Evolutionary conservation across 2,329 filamentous ascomycete species (phyloP).

Genomic region (Blastomyces gilchristii): DNA sequence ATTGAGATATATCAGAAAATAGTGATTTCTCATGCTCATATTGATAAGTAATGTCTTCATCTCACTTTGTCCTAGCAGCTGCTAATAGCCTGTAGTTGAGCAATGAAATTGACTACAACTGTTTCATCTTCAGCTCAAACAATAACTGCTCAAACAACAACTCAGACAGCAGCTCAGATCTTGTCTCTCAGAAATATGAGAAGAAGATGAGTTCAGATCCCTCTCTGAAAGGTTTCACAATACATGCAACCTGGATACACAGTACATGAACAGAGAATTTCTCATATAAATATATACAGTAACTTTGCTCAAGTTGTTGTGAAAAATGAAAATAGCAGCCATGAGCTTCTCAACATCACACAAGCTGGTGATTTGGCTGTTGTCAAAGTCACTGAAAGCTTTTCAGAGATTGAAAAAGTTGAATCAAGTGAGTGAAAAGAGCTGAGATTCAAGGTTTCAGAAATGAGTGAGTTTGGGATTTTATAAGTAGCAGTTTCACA

Average conservation of each 20-base stretch:
- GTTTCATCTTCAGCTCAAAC: not conserved
- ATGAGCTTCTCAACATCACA: not conserved
- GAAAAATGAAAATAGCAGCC: not conserved
- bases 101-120: not conserved
- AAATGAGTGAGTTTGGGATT: not conserved
- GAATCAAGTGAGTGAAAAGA: not conserved
- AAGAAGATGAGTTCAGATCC: not conserved
- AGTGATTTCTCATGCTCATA: not conserved
- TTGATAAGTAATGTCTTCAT: not conserved
- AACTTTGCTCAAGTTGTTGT: not conserved
- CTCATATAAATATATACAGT: not conserved
- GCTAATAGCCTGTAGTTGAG: not conserved
- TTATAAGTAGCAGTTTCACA: not conserved
- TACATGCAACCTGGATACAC: not conserved
- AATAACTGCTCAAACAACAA: too few species aligned
- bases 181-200: not conserved
- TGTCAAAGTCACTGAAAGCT: not conserved
- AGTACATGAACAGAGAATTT: not conserved
- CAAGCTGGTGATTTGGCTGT: not conserved
- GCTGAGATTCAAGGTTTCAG: not conserved
- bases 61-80: not conserved
- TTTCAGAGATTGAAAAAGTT: not conserved
- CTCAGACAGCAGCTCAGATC: too few species aligned
- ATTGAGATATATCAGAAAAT: not conserved
- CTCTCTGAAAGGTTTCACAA: not conserved